Evolutionary conservation across 306 rosid genomes (phyloP).

Genomic region (Corylus americana): DNA sequence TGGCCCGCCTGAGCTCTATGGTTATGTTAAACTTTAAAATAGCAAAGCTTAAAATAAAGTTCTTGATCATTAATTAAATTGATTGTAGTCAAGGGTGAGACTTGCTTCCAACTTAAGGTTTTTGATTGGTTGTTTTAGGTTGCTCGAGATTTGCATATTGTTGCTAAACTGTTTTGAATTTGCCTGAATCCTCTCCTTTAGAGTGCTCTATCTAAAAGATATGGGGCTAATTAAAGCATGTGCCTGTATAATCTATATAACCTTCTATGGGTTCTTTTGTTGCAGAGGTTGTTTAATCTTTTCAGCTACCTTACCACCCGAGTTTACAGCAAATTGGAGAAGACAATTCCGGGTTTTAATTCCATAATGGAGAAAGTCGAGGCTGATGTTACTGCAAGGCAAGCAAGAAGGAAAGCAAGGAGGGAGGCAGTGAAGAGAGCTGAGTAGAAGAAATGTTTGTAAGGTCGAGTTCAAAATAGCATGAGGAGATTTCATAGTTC

Average conservation of each 20-base stretch:
- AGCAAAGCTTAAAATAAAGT: background rate
- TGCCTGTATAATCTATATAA: conserved; percentile 13
- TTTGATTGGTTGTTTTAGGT: too few relatives aligned
- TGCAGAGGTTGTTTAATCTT: conserved; percentile 47
- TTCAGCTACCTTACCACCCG: conserved; percentile 21
- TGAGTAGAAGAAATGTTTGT: background rate
- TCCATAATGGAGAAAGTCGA: conserved; percentile 35
- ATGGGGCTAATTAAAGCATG: background rate
- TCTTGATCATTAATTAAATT: background rate
- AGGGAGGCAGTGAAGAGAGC: conserved; percentile 36
- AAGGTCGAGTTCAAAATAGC: conserved; percentile 5
- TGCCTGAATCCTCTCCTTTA: background rate
- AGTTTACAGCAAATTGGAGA: conserved; percentile 25
- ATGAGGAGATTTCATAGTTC: background rate
- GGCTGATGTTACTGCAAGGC: conserved; percentile 27
- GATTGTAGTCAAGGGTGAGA: too few relatives aligned
- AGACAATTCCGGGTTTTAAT: conserved; percentile 57
- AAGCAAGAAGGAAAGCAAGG: conserved; percentile 25
- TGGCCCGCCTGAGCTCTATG: background rate
- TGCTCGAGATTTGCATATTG: too few relatives aligned
- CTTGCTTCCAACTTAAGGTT: too few relatives aligned
- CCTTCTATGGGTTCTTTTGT: conserved; percentile 30
- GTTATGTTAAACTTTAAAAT: background rate
- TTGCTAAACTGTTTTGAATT: background rate
- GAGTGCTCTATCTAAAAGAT: background rate